These are phyloP conservation scores for Oryza rufipogon DNA, from an alignment of 176 grass and related monocot species.

Conservation along the genomic window DNA sequence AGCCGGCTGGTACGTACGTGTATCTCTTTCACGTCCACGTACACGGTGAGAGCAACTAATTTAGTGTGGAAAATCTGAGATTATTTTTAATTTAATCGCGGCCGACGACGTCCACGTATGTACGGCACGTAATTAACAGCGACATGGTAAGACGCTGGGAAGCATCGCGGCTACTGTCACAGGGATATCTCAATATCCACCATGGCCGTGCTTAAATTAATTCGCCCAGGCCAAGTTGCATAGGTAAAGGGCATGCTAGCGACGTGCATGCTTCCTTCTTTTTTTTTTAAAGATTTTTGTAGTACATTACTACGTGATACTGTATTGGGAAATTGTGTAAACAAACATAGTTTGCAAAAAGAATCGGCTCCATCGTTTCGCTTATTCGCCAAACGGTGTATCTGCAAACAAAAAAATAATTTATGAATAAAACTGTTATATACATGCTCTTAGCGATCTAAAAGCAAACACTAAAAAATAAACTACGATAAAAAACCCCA, in stretches of 20 bases:
- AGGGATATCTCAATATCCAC: conserved; percentile 4
- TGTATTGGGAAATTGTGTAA: too few species aligned
- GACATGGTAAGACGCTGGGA: conserved; percentile 5
- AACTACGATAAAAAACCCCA: too few species aligned
- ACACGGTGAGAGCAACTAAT: not conserved
- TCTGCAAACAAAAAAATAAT: too few species aligned
- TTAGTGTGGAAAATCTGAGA: not conserved
- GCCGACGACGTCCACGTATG: not conserved
- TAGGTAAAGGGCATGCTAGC: not conserved
- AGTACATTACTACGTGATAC: not conserved
- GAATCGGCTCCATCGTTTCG: too few species aligned
- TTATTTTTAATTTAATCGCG: not conserved
- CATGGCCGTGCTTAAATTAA: not conserved
- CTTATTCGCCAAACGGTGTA: too few species aligned
- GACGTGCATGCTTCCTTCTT: not conserved
- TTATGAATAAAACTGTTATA: too few species aligned
- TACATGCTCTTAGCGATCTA: too few species aligned
- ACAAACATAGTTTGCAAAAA: too few species aligned
- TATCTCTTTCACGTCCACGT: conserved; percentile 11
- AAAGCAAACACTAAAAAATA: too few species aligned
- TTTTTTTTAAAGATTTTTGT: not conserved
- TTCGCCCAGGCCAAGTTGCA: not conserved
- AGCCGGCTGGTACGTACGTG: not conserved
- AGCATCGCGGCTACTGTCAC: conserved; percentile 25
- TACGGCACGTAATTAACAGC: not conserved